Base-by-base conservation (phyloP, 2,329 filamentous ascomycete species). In the Pleoardoris graminearum region DNA sequence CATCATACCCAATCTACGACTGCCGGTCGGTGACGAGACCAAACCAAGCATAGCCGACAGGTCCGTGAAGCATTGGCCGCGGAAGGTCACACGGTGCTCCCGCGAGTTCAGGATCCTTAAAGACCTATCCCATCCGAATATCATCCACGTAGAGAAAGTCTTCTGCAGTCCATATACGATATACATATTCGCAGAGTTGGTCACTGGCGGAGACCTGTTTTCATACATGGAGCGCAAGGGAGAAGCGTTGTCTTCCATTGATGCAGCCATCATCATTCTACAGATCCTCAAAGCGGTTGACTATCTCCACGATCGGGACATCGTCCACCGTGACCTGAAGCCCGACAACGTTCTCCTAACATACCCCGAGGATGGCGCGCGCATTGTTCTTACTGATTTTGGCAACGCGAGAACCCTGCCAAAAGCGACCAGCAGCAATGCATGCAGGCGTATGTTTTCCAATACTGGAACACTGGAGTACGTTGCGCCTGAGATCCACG, bases 341-440 rank as follows among this genome's bases (percentile, higher is more conserved):
- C 83, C 83, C 0, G 84, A 86, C 47, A 86, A 86, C 58, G 79
- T 86, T 7, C 74, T 87, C 25, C 77, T 86, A 76, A 81, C 80
- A 0, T 82, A 80, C 1, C 74, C 80, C 46, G 71, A 75, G 12
- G 70, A 73, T 37, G 78, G 79, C 3, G 76, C 77, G 19, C 77
- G 84, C 19, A 73, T 86, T 7, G 75, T 86, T 1, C 72, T 87
- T 36, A 83, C 82, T 0, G 84, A 86, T 63, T 87, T 87, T 61
- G 84, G 84, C 7, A 79, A 80, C 58, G 79, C 83, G 2, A 77
- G 77, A 33, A 70, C 64, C n/a, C 50, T 78, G 8, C 69, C 65
- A 1, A 46, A 52, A 7, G 30, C 43, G n/a, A 57, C 33, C 35
- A 19, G 41, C 37, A 16, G 41, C 42, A 21, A 56, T 52, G 19